phyloP scores from a whole-genome alignment of 495 filamentous ascomycete species.

The Penicillium daleae region DNA sequence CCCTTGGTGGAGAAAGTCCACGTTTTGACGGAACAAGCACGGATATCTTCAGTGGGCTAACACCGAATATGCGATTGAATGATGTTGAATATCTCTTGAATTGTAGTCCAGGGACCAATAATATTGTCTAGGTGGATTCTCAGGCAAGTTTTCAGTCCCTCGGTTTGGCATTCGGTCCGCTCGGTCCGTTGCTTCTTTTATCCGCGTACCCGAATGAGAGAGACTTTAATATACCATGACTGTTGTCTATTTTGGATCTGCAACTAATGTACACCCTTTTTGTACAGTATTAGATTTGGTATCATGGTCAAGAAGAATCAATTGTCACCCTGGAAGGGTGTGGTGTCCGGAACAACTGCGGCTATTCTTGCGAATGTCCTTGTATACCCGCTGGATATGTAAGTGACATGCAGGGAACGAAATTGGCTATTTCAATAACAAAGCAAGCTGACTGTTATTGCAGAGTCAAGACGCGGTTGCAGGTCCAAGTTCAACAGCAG shows the following conservation, averaged over 20 bases:
- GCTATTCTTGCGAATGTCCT: slow-evolving; percentile 22
- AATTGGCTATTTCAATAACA: background rate
- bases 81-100: slow-evolving; percentile 29
- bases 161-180: slow-evolving; percentile 13
- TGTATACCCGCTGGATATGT: slow-evolving; percentile 26
- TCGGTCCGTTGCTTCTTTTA: slow-evolving; percentile 15
- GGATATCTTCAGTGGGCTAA: slow-evolving; percentile 15
- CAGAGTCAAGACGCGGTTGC: slow-evolving; percentile 22
- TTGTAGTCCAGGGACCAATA: slow-evolving; percentile 16
- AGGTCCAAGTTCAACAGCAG: slow-evolving; percentile 14
- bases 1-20: slow-evolving; percentile 6
- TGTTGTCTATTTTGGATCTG: background rate
- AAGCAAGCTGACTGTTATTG: background rate
- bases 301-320: slow-evolving; percentile 13
- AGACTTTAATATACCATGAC: background rate
- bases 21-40: slow-evolving; percentile 4
- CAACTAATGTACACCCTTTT: too few relatives aligned
- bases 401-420: background rate
- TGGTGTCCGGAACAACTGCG: slow-evolving; percentile 20
- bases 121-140: slow-evolving; percentile 5
- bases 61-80: slow-evolving; percentile 23
- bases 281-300: background rate
- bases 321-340: slow-evolving; percentile 19
- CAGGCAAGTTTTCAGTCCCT: background rate
- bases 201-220: background rate